Base-by-base conservation (phyloP, 306 rosid species). In the Crotalaria pallida region DNA sequence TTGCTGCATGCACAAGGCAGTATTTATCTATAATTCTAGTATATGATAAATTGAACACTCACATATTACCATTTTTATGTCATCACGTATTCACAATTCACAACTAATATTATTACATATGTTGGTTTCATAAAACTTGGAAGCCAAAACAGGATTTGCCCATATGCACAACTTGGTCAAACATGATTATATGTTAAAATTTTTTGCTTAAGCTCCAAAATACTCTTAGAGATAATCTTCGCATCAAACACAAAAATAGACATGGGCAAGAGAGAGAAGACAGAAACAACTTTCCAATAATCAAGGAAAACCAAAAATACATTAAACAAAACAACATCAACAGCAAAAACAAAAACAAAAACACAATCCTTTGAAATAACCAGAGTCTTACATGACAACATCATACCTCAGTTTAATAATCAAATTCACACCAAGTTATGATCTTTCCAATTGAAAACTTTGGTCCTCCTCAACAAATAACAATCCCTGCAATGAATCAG, bases 391-490 rank as follows among this genome's bases (percentile, higher is more conserved):
- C 69, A 60, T 61, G n/a, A n/a, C n/a, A n/a, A n/a, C n/a, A n/a
- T n/a, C 73, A 47, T 81, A 82, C 85, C 82, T 77, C 2, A 18
- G 58, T 26, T 58, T 49, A 8, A 61, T 34, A 43, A 62, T 13
- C n/a, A n/a, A n/a, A n/a, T n/a, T n/a, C n/a, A n/a, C n/a, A n/a
- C n/a, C n/a, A n/a, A n/a, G n/a, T n/a, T n/a, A n/a, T n/a, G n/a
- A n/a, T n/a, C n/a, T n/a, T n/a, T n/a, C n/a, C n/a, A n/a, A n/a
- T n/a, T n/a, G n/a, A n/a, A n/a, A n/a, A n/a, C n/a, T n/a, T n/a
- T n/a, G n/a, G n/a, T n/a, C n/a, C n/a, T n/a, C n/a, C n/a, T n/a
- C n/a, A n/a, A n/a, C n/a, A n/a, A n/a, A n/a, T n/a, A n/a, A n/a
- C n/a, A n/a, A n/a, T n/a, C n/a, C n/a, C n/a, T n/a, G n/a, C n/a